Evolutionary conservation across 2,329 filamentous ascomycete genomes (phyloP), one percentile per base, ranked within the genome.

Genomic region (Colletotrichum theobromicola): DNA sequence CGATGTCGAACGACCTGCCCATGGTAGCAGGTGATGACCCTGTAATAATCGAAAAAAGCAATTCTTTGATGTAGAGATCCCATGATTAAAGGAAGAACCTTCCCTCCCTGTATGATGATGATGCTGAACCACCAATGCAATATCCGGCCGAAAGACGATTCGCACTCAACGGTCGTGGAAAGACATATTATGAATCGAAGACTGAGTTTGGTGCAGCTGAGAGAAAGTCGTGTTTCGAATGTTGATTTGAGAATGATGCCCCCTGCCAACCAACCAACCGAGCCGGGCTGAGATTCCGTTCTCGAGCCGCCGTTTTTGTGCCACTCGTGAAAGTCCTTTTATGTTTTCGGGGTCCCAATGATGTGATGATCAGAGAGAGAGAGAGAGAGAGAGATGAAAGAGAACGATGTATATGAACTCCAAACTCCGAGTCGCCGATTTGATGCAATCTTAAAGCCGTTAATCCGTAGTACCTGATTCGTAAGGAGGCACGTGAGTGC

Each of bases 391-490:
- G 62, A 35, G 50, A 46, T 57, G 61, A 50, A 57, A 66, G 42
- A 75, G 70, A 67, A 67, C 15, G 16, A 69, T 30, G 13, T 64
- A 34, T 68, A 30, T 61, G 18, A 76, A 76, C 68, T 75, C 72
- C 75, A 72, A 75, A 76, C 75, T 72, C 75, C 75, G 12, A 62
- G 66, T 75, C 73, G 73, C 75, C 75, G 53, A 57, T 72, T 50
- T 76, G 50, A 76, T 75, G 75, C 75, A 76, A 69, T 76, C 72
- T 75, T 75, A 66, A 50, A 68, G 73, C 64, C 75, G 62, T 76
- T 72, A 75, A 58, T 76, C 68, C 75, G 62, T 75, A 42, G 67
- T 67, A 63, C 57, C 68, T 67, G 60, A 35, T 70, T 75, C 72
- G 35, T 75, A 13, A 67, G 24, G 66, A 67, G 72, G 68, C 72